Evolutionary conservation across 2,329 filamentous ascomycete species (phyloP).

Genomic region (Diaporthe ampelina): DNA sequence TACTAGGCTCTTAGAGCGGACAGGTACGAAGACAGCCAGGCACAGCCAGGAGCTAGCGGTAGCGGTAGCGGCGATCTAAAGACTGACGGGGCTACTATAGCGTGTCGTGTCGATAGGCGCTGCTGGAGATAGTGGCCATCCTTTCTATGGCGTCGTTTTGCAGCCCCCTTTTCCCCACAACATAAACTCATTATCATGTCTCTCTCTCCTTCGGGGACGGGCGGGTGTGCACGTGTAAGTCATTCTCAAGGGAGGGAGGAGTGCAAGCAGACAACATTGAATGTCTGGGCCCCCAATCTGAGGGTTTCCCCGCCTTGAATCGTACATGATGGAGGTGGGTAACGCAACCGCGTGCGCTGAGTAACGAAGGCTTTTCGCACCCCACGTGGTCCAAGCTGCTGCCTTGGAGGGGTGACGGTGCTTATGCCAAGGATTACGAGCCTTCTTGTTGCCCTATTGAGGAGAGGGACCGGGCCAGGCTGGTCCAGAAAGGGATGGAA

Average conservation of each 20-base stretch:
- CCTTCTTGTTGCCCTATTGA: background rate
- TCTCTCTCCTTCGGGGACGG: background rate
- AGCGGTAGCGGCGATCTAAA: background rate
- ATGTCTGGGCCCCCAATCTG: background rate
- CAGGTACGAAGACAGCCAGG: background rate
- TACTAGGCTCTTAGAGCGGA: background rate
- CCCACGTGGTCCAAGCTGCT: slow-evolving; percentile 22
- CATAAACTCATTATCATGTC: background rate
- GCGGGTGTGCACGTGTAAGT: background rate
- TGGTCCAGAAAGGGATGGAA: background rate
- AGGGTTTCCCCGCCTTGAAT: background rate
- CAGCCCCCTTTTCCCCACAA: background rate
- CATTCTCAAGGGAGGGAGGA: background rate
- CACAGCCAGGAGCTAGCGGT: background rate
- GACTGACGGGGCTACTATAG: background rate
- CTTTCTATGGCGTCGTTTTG: background rate
- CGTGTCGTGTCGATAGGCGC: background rate
- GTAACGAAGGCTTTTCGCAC: background rate
- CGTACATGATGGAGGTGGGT: background rate
- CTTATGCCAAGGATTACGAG: slow-evolving; percentile 29
- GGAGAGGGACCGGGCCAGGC: background rate
- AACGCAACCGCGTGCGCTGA: background rate
- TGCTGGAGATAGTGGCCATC: background rate
- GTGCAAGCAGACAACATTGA: background rate
- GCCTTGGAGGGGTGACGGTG: background rate